These are phyloP conservation scores for Plasmodium sp. DNA, from an alignment of 169 alveolate genomes.

Conservation along the genomic window DNA sequence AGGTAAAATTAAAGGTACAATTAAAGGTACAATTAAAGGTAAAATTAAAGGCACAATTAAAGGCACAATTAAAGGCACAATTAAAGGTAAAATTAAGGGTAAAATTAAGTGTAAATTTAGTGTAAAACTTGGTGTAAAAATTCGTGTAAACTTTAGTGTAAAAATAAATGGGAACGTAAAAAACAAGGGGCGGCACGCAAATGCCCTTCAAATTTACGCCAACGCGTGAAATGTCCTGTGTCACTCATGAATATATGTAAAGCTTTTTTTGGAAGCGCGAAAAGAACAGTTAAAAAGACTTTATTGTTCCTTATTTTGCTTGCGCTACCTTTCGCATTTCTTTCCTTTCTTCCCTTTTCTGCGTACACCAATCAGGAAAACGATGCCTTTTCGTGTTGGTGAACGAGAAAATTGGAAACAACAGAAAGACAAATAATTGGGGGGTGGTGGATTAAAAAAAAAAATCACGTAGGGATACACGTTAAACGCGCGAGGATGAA, in stretches of 20 bases:
- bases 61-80: no score
- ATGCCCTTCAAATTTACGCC: conserved; percentile 2
- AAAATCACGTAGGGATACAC: not conserved
- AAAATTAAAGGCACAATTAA: no score
- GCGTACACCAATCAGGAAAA: conserved; percentile 2
- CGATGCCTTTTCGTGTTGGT: not conserved
- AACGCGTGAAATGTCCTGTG: not conserved
- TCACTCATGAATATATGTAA: not conserved
- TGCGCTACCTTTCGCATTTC: not conserved
- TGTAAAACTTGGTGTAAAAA: not conserved
- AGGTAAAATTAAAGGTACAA: no score
- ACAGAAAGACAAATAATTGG: conserved; percentile 29
- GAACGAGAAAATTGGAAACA: conserved; percentile 15
- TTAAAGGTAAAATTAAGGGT: no score
- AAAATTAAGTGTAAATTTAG: no score
- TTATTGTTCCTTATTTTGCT: not conserved
- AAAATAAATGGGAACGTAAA: not conserved
- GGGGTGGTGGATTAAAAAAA: not conserved
- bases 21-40: no score
- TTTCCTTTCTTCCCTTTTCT: not conserved
- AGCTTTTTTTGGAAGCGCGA: conserved; percentile 1
- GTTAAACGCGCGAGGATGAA: not conserved
- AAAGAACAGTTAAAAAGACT: conserved; percentile 12
- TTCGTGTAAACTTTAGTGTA: not conserved
- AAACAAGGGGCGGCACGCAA: not conserved